Evolutionary conservation across 805 yeast species (phyloP).

Genomic region (Zygoascus tannicola): DNA sequence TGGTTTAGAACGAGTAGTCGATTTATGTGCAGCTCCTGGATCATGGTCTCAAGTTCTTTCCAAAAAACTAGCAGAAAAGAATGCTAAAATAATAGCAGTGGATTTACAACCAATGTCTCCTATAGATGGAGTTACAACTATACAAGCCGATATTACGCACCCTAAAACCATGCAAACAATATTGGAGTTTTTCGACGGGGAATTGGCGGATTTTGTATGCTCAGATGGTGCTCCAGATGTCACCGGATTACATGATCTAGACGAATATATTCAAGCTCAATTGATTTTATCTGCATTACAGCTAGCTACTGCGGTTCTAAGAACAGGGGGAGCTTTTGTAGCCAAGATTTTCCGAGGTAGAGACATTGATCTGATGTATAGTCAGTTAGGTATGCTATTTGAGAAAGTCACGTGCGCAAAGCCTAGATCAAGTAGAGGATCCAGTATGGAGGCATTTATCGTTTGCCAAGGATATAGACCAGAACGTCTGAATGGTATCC

Average conservation of each 20-base stretch:
- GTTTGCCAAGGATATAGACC: conserved; percentile 88
- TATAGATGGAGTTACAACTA: conserved; percentile 76
- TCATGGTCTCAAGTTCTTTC: conserved; percentile 97
- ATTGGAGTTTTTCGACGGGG: conserved; percentile 76
- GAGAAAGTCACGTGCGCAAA: conserved; percentile 89
- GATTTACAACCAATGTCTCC: conserved; percentile 98
- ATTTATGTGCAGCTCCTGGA: conserved; percentile 97
- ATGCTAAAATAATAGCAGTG: conserved; percentile 80
- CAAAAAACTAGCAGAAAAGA: conserved; percentile 34
- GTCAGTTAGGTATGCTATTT: conserved; percentile 82
- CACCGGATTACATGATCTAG: conserved; percentile 92
- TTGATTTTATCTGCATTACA: conserved; percentile 84
- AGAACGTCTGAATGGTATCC: conserved; percentile 12
- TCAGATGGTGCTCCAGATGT: conserved; percentile 99
- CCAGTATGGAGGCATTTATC: conserved; percentile 86
- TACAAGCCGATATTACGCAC: conserved; percentile 97
- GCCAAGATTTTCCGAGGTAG: conserved; percentile 96
- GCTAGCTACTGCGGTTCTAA: conserved; percentile 77
- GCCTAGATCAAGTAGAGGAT: conserved; percentile 91
- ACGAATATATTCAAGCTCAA: conserved; percentile 95
- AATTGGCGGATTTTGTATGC: conserved; percentile 89
- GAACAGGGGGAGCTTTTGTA: conserved; percentile 87
- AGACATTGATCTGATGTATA: conserved; percentile 85
- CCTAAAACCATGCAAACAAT: conserved; percentile 77
- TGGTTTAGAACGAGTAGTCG: conserved; percentile 77